Conservation (phyloP, 352 stramenopile genomes). For the Globisporangium heterothallicum region DNA sequence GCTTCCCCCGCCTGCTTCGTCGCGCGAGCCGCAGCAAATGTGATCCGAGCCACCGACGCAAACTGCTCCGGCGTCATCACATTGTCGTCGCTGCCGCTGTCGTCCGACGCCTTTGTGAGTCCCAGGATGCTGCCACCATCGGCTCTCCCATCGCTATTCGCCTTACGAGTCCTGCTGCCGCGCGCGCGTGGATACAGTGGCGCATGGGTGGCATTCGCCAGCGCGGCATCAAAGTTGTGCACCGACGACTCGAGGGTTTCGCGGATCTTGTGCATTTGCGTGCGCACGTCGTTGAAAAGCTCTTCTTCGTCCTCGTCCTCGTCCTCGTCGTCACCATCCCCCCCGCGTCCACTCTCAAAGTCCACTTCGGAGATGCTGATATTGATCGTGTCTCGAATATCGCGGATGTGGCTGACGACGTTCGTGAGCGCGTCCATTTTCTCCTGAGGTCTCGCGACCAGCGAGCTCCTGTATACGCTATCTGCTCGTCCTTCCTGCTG, state of each 20-base stretch:
- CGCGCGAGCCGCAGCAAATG: slow-evolving; percentile 51
- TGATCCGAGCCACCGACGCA: slow-evolving; percentile 51
- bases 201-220: slow-evolving; percentile 37
- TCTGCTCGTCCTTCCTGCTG: slow-evolving; percentile 14
- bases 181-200: slow-evolving; percentile 30
- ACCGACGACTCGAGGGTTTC: slow-evolving; percentile 47
- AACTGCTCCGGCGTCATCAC: slow-evolving; percentile 48
- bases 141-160: not conserved
- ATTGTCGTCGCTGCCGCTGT: slow-evolving; percentile 14
- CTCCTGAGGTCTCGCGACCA: slow-evolving; percentile 30
- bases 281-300: slow-evolving; percentile 47
- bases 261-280: slow-evolving; percentile 47
- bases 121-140: not conserved
- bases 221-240: slow-evolving; percentile 39
- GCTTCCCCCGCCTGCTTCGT: slow-evolving; percentile 51
- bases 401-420: slow-evolving; percentile 59
- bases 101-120: slow-evolving; percentile 1
- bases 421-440: slow-evolving; percentile 48
- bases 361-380: slow-evolving; percentile 51
- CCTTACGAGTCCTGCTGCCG: slow-evolving; percentile 14
- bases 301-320: slow-evolving; percentile 21
- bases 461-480: slow-evolving; percentile 6
- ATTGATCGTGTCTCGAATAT: slow-evolving; percentile 66
- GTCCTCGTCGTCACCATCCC: slow-evolving; percentile 19
- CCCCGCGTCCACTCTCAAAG: slow-evolving; percentile 18